Percentiles rank a stretch among this genome's conserved stretches.
Evolutionary conservation across 1,284 basidiomycete genomes (phyloP).

Genomic region (Sporisorium iseilematis-ciliati): DNA sequence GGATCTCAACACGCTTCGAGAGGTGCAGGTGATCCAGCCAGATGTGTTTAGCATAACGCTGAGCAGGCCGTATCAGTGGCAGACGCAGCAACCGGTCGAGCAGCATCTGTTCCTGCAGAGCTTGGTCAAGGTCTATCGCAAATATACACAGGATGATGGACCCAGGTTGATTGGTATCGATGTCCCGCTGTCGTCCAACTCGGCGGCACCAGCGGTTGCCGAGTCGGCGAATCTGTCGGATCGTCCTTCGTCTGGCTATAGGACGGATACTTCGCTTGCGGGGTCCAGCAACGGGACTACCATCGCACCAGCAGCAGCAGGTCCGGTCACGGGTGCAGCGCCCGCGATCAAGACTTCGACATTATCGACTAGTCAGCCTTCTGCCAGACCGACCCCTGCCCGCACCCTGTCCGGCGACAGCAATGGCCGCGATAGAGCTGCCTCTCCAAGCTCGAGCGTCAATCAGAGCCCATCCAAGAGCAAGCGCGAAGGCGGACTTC

Average conservation of each 20-base stretch:
- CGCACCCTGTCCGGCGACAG: slow-evolving; percentile 14
- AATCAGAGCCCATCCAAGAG: slow-evolving; percentile 27
- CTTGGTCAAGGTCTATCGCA: slow-evolving; percentile 59
- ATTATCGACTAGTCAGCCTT: not conserved
- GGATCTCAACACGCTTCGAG: slow-evolving; percentile 84
- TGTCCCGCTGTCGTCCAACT: slow-evolving; percentile 24
- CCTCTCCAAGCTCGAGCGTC: slow-evolving; percentile 9
- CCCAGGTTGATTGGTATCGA: slow-evolving; percentile 50
- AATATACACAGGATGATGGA: slow-evolving; percentile 57
- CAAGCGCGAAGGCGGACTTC: slow-evolving; percentile 27
- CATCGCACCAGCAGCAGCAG: slow-evolving; percentile 2
- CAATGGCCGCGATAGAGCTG: slow-evolving; percentile 6
- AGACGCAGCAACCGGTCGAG: slow-evolving; percentile 60
- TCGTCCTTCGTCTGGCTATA: slow-evolving; percentile 18
- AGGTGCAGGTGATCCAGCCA: slow-evolving; percentile 77
- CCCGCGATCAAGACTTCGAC: slow-evolving; percentile 14
- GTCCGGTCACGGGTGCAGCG: not conserved
- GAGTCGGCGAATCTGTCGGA: slow-evolving; percentile 38
- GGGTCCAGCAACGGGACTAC: slow-evolving; percentile 24
- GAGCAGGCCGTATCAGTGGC: slow-evolving; percentile 62
- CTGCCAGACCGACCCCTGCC: not conserved
- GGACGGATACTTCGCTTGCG: slow-evolving; percentile 25
- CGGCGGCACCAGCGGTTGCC: slow-evolving; percentile 14
- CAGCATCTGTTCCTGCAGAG: slow-evolving; percentile 62
- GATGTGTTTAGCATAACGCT: slow-evolving; percentile 62